Evolutionary conservation across 305 asterid species (phyloP).

Genomic region (Petunia hybrid): DNA sequence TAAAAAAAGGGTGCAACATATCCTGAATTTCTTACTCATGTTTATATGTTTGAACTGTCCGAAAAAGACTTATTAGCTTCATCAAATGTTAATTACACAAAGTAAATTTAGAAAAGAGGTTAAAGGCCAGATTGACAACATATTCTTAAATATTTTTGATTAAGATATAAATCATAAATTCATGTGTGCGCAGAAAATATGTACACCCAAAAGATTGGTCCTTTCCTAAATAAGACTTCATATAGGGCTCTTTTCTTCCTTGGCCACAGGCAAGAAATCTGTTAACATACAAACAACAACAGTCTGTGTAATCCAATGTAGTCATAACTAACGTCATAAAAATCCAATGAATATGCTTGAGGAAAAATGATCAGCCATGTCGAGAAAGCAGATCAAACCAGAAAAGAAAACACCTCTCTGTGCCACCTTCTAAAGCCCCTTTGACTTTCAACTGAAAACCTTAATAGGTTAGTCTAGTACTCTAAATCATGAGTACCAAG

Average conservation of each 20-base stretch:
- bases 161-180: slow-evolving; percentile 23
- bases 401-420: slow-evolving; percentile 9
- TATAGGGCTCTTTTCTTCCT: slow-evolving; percentile 9
- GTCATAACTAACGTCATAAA: not conserved
- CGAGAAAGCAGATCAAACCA: slow-evolving; percentile 24
- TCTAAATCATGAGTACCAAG: slow-evolving; percentile 19
- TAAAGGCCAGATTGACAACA: slow-evolving; percentile 9
- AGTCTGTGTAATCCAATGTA: not conserved
- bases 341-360: slow-evolving; percentile 17
- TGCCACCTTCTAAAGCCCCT: slow-evolving; percentile 1
- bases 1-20: no score
- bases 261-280: not conserved
- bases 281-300: not conserved
- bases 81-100: slow-evolving; percentile 6
- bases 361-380: slow-evolving; percentile 17
- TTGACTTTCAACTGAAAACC: slow-evolving; percentile 1
- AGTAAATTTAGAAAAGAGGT: slow-evolving; percentile 7
- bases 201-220: not conserved
- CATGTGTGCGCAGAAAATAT: slow-evolving; percentile 25
- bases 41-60: not conserved
- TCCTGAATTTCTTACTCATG: not conserved
- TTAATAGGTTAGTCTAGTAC: not conserved
- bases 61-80: slow-evolving; percentile 18
- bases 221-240: not conserved
- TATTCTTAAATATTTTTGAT: not conserved